phyloP scores from a whole-genome alignment of 177 flowering plant species.

The Vitis hybrid region DNA sequence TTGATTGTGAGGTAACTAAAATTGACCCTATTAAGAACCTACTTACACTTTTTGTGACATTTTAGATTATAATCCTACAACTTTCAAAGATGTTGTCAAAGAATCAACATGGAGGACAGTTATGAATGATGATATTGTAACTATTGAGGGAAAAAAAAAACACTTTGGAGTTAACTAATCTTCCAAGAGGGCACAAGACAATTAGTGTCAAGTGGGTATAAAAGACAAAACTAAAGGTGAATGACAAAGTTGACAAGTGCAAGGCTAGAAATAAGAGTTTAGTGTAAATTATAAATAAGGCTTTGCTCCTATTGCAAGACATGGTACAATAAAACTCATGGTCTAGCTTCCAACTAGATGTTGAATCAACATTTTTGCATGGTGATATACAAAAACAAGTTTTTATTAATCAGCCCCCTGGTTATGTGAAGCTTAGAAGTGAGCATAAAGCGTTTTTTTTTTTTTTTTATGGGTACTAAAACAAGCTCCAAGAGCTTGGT shows the following conservation, averaged over 20 bases:
- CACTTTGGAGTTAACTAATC: neutral
- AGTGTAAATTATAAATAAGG: neutral
- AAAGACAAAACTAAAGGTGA: conserved; percentile 3
- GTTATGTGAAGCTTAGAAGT: conserved; percentile 3
- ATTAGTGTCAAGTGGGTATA: conserved; percentile 13
- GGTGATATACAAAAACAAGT: no score
- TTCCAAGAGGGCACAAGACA: conserved; percentile 6
- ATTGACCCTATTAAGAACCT: neutral
- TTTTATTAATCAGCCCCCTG: neutral
- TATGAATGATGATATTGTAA: conserved; percentile 3
- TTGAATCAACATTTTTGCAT: neutral
- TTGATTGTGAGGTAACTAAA: neutral
- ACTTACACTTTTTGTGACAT: neutral
- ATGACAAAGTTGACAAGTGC: neutral
- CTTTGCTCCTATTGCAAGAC: neutral
- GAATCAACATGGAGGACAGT: conserved; percentile 3
- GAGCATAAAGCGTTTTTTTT: neutral
- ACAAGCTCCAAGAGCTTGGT: no score
- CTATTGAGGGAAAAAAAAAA: conserved; percentile 1
- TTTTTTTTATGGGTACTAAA: no score
- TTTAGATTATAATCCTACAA: neutral
- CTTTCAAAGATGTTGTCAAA: conserved; percentile 3
- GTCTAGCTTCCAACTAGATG: neutral
- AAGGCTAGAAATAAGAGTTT: neutral
- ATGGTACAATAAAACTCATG: conserved; percentile 3